Evolutionary conservation across 768 basidiomycete genomes (phyloP).

Genomic region (Trametes elegans): DNA sequence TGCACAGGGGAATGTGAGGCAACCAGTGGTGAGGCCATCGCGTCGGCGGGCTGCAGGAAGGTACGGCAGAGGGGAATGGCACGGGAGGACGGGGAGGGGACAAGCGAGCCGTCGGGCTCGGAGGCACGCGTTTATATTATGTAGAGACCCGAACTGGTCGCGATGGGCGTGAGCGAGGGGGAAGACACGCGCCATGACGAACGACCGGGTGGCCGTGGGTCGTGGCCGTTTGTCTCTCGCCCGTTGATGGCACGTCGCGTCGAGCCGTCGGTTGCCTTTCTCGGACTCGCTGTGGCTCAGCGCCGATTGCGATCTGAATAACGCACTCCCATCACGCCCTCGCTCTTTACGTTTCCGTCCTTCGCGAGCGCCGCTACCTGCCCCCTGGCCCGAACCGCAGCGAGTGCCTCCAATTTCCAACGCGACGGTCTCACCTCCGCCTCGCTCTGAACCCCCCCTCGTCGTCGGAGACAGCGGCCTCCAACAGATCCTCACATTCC

Average conservation of each 20-base stretch:
- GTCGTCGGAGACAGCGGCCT: too few species aligned
- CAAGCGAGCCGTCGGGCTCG: background rate
- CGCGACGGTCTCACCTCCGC: too few species aligned
- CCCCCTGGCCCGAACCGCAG: background rate
- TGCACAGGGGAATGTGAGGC: background rate
- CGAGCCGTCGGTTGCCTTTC: background rate
- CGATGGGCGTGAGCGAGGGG: background rate
- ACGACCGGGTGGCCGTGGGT: background rate
- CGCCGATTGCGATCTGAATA: background rate
- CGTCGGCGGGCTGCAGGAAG: background rate
- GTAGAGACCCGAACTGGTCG: too few species aligned
- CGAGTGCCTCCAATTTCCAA: too few species aligned
- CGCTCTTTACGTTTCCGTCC: background rate
- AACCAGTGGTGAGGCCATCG: background rate
- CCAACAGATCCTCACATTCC: too few species aligned
- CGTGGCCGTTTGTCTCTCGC: background rate
- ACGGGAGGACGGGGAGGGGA: background rate
- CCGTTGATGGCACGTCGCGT: conserved; percentile 10
- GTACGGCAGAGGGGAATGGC: background rate
- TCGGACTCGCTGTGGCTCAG: background rate
- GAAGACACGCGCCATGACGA: background rate
- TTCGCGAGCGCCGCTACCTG: background rate
- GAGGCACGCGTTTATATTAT: conserved; percentile 1
- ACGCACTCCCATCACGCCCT: too few species aligned
- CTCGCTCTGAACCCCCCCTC: too few species aligned